A percentile compares a stretch with the other conserved stretches of the same genome.
Evolutionary conservation across 495 filamentous ascomycete species (phyloP).

Genomic region (Xylaria flabelliformis): DNA sequence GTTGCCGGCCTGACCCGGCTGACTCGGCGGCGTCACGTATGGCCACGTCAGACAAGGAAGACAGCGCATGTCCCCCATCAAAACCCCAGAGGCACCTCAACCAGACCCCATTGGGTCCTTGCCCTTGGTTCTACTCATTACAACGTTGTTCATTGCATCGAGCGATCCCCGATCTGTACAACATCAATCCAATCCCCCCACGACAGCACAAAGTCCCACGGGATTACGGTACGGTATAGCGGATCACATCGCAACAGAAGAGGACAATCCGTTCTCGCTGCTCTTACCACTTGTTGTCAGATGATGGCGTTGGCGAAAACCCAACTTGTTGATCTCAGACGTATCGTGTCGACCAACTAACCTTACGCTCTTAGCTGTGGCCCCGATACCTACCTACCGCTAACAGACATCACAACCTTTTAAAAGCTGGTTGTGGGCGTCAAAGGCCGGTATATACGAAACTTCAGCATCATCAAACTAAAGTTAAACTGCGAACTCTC

Average conservation of each 20-base stretch:
- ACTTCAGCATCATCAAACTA: background rate
- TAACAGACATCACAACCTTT: slow-evolving; percentile 10
- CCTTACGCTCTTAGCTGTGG: background rate
- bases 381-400: slow-evolving; percentile 5
- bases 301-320: slow-evolving; percentile 25
- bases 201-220: slow-evolving; percentile 25
- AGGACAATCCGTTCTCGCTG: slow-evolving; percentile 20
- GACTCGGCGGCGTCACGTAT: slow-evolving; percentile 26
- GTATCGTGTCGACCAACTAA: slow-evolving; percentile 20
- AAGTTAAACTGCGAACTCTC: background rate
- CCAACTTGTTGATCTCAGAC: slow-evolving; percentile 24
- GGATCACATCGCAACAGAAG: slow-evolving; percentile 17
- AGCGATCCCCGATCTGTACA: slow-evolving; percentile 26
- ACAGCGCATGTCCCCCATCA: slow-evolving; percentile 29
- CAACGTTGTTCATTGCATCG: slow-evolving; percentile 23
- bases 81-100: slow-evolving; percentile 25
- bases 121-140: slow-evolving; percentile 15
- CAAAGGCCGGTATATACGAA: background rate
- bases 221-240: slow-evolving; percentile 27
- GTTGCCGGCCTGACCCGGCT: slow-evolving; percentile 27
- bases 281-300: slow-evolving; percentile 19
- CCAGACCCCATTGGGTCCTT: slow-evolving; percentile 19
- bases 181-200: slow-evolving; percentile 28
- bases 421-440: background rate
- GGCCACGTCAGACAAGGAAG: slow-evolving; percentile 30